Evolutionary conservation across 495 filamentous ascomycete genomes (phyloP), one percentile per base, ranked within the genome.

Genomic region (Delitschia confertaspora): DNA sequence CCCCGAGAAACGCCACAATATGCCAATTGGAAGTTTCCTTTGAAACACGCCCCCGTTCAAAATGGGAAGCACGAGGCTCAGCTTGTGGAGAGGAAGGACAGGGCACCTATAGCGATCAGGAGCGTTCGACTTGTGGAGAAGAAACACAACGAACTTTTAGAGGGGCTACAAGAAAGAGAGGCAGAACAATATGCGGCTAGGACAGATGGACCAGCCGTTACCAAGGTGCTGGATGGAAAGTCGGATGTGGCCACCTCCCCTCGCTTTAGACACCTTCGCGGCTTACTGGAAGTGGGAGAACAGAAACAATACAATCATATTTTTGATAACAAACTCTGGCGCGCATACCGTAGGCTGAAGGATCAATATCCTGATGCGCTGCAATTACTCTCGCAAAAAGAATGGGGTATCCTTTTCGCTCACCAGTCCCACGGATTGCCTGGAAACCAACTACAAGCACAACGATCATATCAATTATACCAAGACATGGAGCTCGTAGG

Each of bases 401-500:
- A 37, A 10, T 56, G 52, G 52, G 39, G 47, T 16, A 25, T 48
- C 8, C 35, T 56, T 3, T 56, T 47, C 47, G 30, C 25, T 17
- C 42, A 19, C 2, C 47, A 42, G 23, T 40, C 47, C 6, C 20
- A 38, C 9, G 8, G 6, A 1, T 35, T 20, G 5, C 22, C 24
- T 6, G 5, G 9, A 6, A 52, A 51, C 13, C 38, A n/a, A 5
- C 23, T 26, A 16, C 20, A 11, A 20, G 30, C 18, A 27, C 3
- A 32, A 13, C 47, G 51, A 20, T 33, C 47, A 5, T 6, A 3
- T 18, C 25, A 43, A 21, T 20, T 56, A 9, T 26, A 47, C 33
- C 18, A 35, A 20, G 52, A 56, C 16, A 56, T 56, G 53, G 18
- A 25, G 3, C 25, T 31, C 16, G 23, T 36, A 4, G 48, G 53